Evolutionary conservation across 768 basidiomycete species (phyloP), one percentile per base, ranked within the genome.

Genomic region (Cystobasidium ongulense): DNA sequence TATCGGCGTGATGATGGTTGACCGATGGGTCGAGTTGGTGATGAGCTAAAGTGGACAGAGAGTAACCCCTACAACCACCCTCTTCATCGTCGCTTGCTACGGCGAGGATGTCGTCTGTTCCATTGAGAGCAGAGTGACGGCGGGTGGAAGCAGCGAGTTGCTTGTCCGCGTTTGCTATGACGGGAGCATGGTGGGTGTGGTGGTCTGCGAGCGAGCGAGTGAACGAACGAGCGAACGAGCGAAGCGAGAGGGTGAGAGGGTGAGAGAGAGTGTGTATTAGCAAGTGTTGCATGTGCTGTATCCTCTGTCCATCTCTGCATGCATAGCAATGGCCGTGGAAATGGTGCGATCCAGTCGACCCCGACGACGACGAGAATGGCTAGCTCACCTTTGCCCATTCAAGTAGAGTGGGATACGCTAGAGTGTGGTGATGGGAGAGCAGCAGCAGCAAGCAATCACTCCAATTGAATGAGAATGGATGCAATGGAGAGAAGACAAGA

Each of bases 311-410:
- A 7, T 8, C 21, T 54, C 21, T 7, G 52, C 27, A 5, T n/a
- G n/a, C n/a, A n/a, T n/a, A n/a, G n/a, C n/a, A n/a, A n/a, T n/a
- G n/a, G n/a, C n/a, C n/a, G n/a, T n/a, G n/a, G n/a, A n/a, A n/a
- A n/a, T n/a, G n/a, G n/a, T n/a, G n/a, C n/a, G n/a, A n/a, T n/a
- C n/a, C n/a, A n/a, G n/a, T n/a, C n/a, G n/a, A n/a, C n/a, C n/a
- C n/a, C n/a, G 53, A 23, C 25, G 57, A 59, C 29, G 27, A 5
- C 11, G 25, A 29, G 25, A 21, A 27, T 59, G n/a, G n/a, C n/a
- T n/a, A 46, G 33, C 57, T 35, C 57, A 59, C 57, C 57, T 59
- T 35, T 59, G 57, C 57, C 57, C 57, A 59, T 59, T 59, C 57
- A 59, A 27, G 11, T 59, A 59, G 57, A 35, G 57, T 27, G 57